These are phyloP conservation scores for Aspergillus indologenus DNA, from an alignment of 495 filamentous ascomycete genomes.

Conservation along the genomic window DNA sequence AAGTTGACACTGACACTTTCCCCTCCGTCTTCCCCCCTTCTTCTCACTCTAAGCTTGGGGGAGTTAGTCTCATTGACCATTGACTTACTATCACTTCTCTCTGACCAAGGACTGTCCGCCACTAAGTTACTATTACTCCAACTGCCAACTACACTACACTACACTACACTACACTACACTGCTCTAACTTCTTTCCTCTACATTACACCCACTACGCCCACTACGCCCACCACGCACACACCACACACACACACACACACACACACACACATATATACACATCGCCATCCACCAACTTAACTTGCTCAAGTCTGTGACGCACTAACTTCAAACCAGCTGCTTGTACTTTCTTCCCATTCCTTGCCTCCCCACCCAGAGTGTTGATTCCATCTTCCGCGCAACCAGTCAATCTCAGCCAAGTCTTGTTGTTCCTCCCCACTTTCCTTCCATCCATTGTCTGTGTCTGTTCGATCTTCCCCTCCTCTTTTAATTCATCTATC, in stretches of 20 bases:
- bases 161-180: no score
- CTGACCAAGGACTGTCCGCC: no score
- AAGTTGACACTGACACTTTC: neutral
- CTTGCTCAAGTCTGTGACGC: neutral
- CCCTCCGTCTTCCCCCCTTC: neutral
- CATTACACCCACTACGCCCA: neutral
- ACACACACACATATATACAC: neutral
- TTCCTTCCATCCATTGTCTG: neutral
- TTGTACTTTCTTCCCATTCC: neutral
- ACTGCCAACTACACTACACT: no score
- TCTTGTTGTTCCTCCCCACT: constrained; percentile 9
- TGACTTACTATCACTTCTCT: neutral
- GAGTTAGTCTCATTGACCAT: neutral
- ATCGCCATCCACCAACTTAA: neutral
- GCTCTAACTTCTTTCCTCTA: neutral
- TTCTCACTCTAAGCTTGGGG: neutral
- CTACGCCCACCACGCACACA: no score
- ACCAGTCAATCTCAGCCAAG: constrained; percentile 11
- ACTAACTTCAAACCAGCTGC: neutral
- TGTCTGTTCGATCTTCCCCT: constrained; percentile 4
- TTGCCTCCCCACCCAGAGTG: neutral
- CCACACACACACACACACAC: no score
- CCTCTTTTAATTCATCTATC: neutral
- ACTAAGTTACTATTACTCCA: no score
- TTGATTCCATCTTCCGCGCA: neutral